Base-by-base conservation (phyloP, 306 rosid species). In the Pueraria montana region DNA sequence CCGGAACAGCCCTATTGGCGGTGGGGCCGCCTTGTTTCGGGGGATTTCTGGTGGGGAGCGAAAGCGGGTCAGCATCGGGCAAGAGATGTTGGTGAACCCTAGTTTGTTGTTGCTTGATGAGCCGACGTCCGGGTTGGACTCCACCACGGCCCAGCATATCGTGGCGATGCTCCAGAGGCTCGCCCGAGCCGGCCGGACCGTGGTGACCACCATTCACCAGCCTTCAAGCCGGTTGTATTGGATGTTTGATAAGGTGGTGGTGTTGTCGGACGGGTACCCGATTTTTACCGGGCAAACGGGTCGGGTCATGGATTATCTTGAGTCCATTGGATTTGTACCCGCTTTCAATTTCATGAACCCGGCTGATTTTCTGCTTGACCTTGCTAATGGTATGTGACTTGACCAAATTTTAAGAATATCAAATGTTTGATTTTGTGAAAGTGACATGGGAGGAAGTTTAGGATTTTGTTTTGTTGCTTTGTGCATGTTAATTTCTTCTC, bases 41-140 rank as follows among this genome's bases (percentile, higher is more conserved):
- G 93, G 97, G 0, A 50, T 92, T 6, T 92, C 97, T 0, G 97
- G 97, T 0, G 97, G 97, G 2, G 97, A 91, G 58, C 66, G 91
- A 6, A 92, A 91, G 68, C 88, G 97, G 72, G 97, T 91, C 16
- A 91, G 93, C 68, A 91, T 92, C 11, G 94, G 97, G 50, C 97
- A 92, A 34, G 97, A 92, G 85, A 89, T 90, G 94, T 2, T 92
- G 40, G 88, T 90, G 4, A 87, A 89, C 83, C 97, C 97, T 53
- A 85, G 93, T 52, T 64, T 92, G 6, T 50, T 92, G 59, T 42
- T 91, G 45, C 83, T 92, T 2, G 95, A 92, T 52, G 97, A 92
- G 76, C 95, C 97, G 0, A 92, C 97, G 0, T 92, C 97, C 0
- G 95, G 97, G 11, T 83, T 91, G 0, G 97, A 92, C 78, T 89